phyloP scores from a whole-genome alignment of 768 basidiomycete genomes.

The Boletus rex-veris region DNA sequence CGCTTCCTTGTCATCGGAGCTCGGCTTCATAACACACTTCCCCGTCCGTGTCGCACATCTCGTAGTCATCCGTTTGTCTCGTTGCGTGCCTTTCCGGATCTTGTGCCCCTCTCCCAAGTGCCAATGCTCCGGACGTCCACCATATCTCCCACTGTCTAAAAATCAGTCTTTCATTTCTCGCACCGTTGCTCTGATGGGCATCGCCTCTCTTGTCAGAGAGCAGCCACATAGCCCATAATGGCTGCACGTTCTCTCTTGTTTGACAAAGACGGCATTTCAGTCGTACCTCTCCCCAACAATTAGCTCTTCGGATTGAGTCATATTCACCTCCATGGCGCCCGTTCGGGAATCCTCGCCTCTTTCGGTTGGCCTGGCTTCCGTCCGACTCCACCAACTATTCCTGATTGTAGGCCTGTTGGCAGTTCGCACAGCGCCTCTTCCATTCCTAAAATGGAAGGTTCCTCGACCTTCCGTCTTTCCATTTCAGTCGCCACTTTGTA shows the following conservation, averaged over 20 bases:
- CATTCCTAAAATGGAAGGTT: conserved; percentile 12
- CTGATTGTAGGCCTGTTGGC: background rate
- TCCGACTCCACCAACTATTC: conserved; percentile 4
- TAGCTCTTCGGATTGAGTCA: conserved; percentile 4
- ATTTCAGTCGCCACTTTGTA: conserved; percentile 7
- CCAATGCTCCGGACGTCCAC: background rate
- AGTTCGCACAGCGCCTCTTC: background rate
- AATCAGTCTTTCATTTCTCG: background rate
- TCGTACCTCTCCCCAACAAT: conserved; percentile 1
- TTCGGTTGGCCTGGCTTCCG: background rate
- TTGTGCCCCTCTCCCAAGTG: background rate
- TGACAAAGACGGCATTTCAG: background rate
- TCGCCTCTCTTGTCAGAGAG: background rate
- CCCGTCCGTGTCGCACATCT: conserved; percentile 7
- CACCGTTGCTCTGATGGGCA: background rate
- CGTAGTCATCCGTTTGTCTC: background rate
- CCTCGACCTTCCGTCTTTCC: conserved; percentile 16
- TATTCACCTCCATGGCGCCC: background rate
- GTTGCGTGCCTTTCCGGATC: conserved; percentile 10
- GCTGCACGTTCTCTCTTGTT: background rate
- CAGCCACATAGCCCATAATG: background rate
- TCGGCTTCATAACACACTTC: conserved; percentile 1
- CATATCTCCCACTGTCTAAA: conserved; percentile 6
- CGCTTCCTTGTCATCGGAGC: conserved; percentile 3
- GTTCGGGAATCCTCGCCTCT: conserved; percentile 5